Conservation (phyloP, 805 yeast species). For the Candida qinlingensis region DNA sequence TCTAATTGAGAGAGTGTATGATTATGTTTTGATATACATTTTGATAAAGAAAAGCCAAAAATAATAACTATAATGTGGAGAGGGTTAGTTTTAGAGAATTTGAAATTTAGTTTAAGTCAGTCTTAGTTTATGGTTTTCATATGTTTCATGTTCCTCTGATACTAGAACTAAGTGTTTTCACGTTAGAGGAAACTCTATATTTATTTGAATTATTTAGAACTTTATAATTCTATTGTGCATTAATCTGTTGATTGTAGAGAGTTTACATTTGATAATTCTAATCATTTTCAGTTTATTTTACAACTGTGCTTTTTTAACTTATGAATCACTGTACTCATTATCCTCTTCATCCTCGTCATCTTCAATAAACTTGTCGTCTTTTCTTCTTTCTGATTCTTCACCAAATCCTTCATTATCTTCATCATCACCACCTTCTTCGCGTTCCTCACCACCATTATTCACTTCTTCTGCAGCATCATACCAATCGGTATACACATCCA, state of each 20-base stretch:
- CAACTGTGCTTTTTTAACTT: not conserved
- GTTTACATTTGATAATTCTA: not conserved
- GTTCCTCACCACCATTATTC: slow-evolving; percentile 32
- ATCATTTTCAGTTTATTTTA: slow-evolving; percentile 2
- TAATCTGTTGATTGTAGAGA: not conserved
- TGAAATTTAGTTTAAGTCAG: no score
- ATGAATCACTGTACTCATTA: slow-evolving; percentile 22
- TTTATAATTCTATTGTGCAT: slow-evolving; percentile 13
- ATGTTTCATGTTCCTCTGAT: no score
- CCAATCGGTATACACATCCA: slow-evolving; percentile 96
- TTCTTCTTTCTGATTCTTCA: slow-evolving; percentile 12
- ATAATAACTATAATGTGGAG: no score
- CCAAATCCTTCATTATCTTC: slow-evolving; percentile 20
- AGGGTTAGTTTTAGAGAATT: no score
- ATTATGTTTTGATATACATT: not conserved
- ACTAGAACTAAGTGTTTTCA: no score
- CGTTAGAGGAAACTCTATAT: not conserved
- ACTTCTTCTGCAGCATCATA: slow-evolving; percentile 88
- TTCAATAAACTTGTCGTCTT: slow-evolving; percentile 18
- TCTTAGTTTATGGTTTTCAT: no score
- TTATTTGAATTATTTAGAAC: slow-evolving; percentile 10
- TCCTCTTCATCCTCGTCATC: slow-evolving; percentile 25
- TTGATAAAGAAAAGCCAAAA: not conserved
- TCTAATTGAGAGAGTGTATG: not conserved
- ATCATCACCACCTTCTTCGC: slow-evolving; percentile 31